Base-by-base conservation (phyloP, 2,329 filamentous ascomycete species). In the Alternaria metachromatica region DNA sequence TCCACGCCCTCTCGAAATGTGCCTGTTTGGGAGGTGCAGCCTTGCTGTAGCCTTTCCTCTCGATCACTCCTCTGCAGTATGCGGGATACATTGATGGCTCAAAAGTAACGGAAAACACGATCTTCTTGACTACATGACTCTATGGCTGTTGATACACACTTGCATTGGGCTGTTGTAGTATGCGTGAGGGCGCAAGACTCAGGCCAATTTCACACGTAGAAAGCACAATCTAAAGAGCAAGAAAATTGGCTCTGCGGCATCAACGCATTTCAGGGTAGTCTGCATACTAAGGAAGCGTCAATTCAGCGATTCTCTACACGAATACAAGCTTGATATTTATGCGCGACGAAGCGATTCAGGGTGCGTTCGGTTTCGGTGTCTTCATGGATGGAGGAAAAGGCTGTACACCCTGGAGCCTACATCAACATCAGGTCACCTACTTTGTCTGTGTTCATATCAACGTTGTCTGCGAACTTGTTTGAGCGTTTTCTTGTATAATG, bases 261-360 rank as follows among this genome's bases (percentile, higher is more conserved):
- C 12, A 4, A 10, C 20, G 44, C 44, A 46, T 46, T 13, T 13
- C 6, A 13, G 11, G 0, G 6, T 21, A 0, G 11, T 23, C 12
- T 23, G 4, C 44, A 25, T 21, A 3, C 44, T 23, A 2, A 12
- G 20, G 18, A n/a, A 41, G 0, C 1, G 0, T 41, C 0, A 18
- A 18, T 10, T 3, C 15, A 18, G 15, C 4, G 8, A 41, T 41
- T 18, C 8, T 41, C 15, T 41, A 18, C 8, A 18, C 1, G 15
- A 10, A 5, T 2, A 18, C 33, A 41, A 3, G 1, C 0, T 18
- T n/a, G 33, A 5, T 10, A 41, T 1, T 6, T 18, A 41, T 41
- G 8, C 33, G 33, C 15, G 33, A 41, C 33, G 15, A 41, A 41
- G 33, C 2, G 15, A 41, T 0, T 10, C 6, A 0, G 15, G 8